Evolutionary conservation across 1,139 yeast species (phyloP), one percentile per base, ranked within the genome.

Genomic region (Candida albicans): DNA sequence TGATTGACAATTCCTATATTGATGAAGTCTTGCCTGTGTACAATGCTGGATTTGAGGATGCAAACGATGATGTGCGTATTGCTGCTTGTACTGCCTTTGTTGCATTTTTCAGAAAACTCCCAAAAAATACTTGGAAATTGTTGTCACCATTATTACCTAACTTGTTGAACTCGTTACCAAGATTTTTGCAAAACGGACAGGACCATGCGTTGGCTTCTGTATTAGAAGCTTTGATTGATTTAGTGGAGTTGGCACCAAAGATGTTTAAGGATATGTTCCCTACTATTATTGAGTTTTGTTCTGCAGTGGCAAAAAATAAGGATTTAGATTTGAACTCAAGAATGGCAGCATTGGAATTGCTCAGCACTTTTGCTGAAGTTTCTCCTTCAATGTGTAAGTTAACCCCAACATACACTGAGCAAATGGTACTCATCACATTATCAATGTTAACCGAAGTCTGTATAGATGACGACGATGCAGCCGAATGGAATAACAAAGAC

Each of bases 321-420:
- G 95, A 87, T 14, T 70, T 90, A 56, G 98, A 89, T 34, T 75
- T 88, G 22, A 68, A 73, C 44, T 84, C 97, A 2, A 80, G 99
- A 61, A 75, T 89, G 59, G 85, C 95, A 1, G 93, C 96, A 12
- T 72, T 93, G 51, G 99, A 93, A 67, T 75, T 93, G 46, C 73
- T 90, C 51, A 88, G 96, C 2, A 84, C 95, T 0, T 93, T 93
- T 61, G 83, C 95, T 40, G 99, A 93, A 63, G 87, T 87, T 31
- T 87, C 97, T 4, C 99, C 99, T 35, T 82, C 84, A 41, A 93
- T 93, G 99, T 91, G 98, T 70, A 87, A 87, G 60, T 70, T 82
- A 35, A 89, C 89, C 52, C 77, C 85, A 8, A 68, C 79, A 7
- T 93, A 89, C 62, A 81, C 95, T 1, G 78, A 81, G 44, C 73